phyloP scores from a whole-genome alignment of 371 early-diverging fungal species.

The Mucor saturninus region DNA sequence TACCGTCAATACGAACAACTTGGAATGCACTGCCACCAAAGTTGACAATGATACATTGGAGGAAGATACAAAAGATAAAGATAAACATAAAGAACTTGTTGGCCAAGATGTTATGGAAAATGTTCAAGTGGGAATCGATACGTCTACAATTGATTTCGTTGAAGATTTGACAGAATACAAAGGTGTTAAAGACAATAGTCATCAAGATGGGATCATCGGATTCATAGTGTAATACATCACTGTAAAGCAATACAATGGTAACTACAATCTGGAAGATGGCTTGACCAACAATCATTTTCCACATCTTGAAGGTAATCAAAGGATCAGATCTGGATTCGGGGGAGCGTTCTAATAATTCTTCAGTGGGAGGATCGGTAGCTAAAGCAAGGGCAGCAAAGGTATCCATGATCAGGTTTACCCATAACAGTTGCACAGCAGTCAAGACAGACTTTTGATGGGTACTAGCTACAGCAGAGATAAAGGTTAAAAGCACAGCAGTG shows the following conservation, averaged over 20 bases:
- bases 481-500: slow-evolving; percentile 66
- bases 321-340: slow-evolving; percentile 67
- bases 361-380: slow-evolving; percentile 71
- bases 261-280: slow-evolving; percentile 62
- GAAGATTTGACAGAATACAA: slow-evolving; percentile 82
- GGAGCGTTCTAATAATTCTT: slow-evolving; percentile 58
- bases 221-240: slow-evolving; percentile 37
- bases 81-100: slow-evolving; percentile 65
- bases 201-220: slow-evolving; percentile 46
- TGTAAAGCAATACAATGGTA: slow-evolving; percentile 55
- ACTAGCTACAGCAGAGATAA: slow-evolving; percentile 60
- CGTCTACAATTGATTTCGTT: slow-evolving; percentile 78
- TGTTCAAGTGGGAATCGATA: slow-evolving; percentile 62
- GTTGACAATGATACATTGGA: slow-evolving; percentile 62
- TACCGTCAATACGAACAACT: slow-evolving; percentile 45
- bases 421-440: slow-evolving; percentile 71
- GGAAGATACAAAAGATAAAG: slow-evolving; percentile 52
- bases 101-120: slow-evolving; percentile 52
- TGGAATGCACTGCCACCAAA: slow-evolving; percentile 65
- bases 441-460: slow-evolving; percentile 51
- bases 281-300: slow-evolving; percentile 70
- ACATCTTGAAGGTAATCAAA: slow-evolving; percentile 68
- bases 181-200: slow-evolving; percentile 79
- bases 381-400: slow-evolving; percentile 74
- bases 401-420: slow-evolving; percentile 83